Percentiles rank a stretch among this genome's conserved stretches.
Evolutionary conservation across 2,329 filamentous ascomycete genomes (phyloP).

Genomic region (Aspergillus alliaceus): DNA sequence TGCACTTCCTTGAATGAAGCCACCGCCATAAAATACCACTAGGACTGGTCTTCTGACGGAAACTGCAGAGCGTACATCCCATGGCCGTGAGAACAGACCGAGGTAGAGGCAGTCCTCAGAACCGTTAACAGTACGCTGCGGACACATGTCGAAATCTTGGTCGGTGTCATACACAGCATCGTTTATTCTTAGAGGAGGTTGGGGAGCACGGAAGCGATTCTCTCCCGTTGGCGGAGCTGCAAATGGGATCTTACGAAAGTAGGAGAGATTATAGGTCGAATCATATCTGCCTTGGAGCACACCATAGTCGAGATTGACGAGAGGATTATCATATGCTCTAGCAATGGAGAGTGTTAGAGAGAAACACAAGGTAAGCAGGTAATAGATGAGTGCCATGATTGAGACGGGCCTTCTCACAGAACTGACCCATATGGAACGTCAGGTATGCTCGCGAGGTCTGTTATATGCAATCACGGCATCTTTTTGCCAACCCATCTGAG

Average conservation of each 20-base stretch:
- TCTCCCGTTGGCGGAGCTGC: slow-evolving; percentile 58
- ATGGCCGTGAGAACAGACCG: slow-evolving; percentile 60
- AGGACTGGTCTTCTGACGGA: slow-evolving; percentile 52
- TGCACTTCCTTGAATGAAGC: slow-evolving; percentile 59
- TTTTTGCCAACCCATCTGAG: not conserved
- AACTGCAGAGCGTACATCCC: slow-evolving; percentile 34
- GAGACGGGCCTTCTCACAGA: not conserved
- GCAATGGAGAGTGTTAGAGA: slow-evolving; percentile 9
- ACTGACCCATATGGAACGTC: not conserved
- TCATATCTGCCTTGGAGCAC: slow-evolving; percentile 56
- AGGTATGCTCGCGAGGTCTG: not conserved
- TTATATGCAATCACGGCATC: not conserved
- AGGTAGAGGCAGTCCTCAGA: slow-evolving; percentile 64
- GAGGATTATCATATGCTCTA: slow-evolving; percentile 30
- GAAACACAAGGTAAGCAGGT: slow-evolving; percentile 5
- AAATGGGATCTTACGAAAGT: slow-evolving; percentile 63
- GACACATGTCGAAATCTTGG: slow-evolving; percentile 58
- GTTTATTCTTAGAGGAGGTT: slow-evolving; percentile 52
- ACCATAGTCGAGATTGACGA: slow-evolving; percentile 50
- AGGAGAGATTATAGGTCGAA: slow-evolving; percentile 55
- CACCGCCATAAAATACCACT: slow-evolving; percentile 62
- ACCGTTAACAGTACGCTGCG: slow-evolving; percentile 57
- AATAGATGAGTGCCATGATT: slow-evolving; percentile 12
- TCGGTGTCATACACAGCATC: slow-evolving; percentile 57
- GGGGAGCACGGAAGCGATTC: slow-evolving; percentile 62